Base-by-base conservation (phyloP, 805 yeast species). In the Zygoascus bituminiphila region DNA sequence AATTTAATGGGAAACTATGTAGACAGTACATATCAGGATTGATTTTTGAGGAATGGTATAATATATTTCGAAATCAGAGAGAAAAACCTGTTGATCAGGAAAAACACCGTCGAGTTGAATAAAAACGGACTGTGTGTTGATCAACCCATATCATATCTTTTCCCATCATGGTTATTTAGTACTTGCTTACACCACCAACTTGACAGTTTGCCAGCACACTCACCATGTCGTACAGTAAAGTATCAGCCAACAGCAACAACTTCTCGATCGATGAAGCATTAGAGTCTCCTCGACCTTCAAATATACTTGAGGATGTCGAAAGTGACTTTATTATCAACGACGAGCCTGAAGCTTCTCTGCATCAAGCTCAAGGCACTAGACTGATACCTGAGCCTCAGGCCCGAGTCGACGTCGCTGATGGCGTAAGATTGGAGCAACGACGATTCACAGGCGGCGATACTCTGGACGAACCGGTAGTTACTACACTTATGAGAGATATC, bases 401-500 rank as follows among this genome's bases (percentile, higher is more conserved):
- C 20, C 31, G 48, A 20, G 46, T 49, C 2, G 51, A 57, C 12
- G 57, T 51, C 24, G 62, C 62, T 9, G 58, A 59, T 24, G 44
- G 42, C 3, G 66, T 63, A 48, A 55, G 66, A 26, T 48, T 67
- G 23, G 68, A 63, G 46, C 82, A 77, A 58, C 71, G 79, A 22
- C 58, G 70, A 14, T 79, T 73, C 58, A 61, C 78, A 19, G 88
- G 88, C 2, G 84, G 85, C 24, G 84, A 82, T 58, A 82, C 88
- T 2, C 64, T 82, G 10, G 87, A 82, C 58, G 88, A 82, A 63
- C 85, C 88, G 0, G 82, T 82, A 7, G 60, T 69, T 58, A 66
- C 71, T 26, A 82, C 88, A 0, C 63, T 82, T 6, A 55, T 65
- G 57, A 65, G 79, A 33, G 79, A 75, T 51, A 53, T 75, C 23